Evolutionary conservation across 1,284 basidiomycete genomes (phyloP), one percentile per base, ranked within the genome.

Genomic region (Sporisorium exsertum): DNA sequence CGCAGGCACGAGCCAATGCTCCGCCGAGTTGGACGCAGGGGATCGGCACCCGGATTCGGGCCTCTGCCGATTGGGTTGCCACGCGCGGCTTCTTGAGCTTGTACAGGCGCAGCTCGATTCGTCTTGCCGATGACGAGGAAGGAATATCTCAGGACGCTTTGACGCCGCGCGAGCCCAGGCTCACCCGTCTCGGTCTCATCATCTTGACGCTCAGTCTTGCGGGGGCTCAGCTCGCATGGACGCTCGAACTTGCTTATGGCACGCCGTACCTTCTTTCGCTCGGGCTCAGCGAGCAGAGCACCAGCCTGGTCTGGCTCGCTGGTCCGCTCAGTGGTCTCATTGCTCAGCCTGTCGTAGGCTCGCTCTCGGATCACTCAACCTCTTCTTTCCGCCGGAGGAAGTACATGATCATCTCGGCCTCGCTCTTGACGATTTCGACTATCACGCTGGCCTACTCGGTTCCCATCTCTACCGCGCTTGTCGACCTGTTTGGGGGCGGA

Each of bases 291-390:
- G 95, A 96, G 84, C 91, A 94, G 81, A 88, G 94, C 29, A 97
- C 97, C 5, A 93, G 93, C 62, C 89, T 97, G 16, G 96, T 99
- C 32, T 99, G 96, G 96, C 89, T 99, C 49, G 96, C 96, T 32
- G 97, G 95, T 6, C 94, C 94, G 0, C 86, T 98, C 66, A 94
- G 93, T 63, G 96, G 96, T 8, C 88, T 99, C 51, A 88, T 99
- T 60, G 94, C 94, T 5, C 96, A 99, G 85, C 96, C 96, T 20
- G 89, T 98, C 67, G 95, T 99, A 76, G 96, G 94, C 91, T 79
- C 94, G 6, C 91, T 98, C 79, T 97, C 95, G 7, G 95, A 98
- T 86, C 91, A 93, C 37, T 97, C 94, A 0, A 89, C 90, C 1
- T 96, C 94, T 22, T 91, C 91, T 81, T 97, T 93, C 84, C 67